Conservation (phyloP, 306 rosid species). For the Prunus armeniaca region DNA sequence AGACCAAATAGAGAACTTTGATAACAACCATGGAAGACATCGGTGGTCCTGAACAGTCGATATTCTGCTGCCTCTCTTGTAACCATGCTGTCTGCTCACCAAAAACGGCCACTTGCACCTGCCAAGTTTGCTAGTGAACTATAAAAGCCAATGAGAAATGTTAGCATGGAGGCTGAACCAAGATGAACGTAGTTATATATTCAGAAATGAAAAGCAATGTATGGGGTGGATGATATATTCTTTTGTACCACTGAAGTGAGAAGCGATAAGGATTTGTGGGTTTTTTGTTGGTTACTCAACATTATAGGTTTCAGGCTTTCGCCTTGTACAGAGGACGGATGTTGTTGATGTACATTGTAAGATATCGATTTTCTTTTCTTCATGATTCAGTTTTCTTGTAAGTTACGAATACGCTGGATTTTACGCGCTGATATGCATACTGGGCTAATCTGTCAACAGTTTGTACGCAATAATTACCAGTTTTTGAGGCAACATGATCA, state of each 20-base stretch:
- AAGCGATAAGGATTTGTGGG: constrained; percentile 9
- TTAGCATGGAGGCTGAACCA: constrained; percentile 7
- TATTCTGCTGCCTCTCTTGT: not conserved
- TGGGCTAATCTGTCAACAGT: too few relatives aligned
- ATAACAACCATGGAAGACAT: constrained; percentile 6
- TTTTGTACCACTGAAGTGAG: not conserved
- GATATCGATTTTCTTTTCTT: constrained; percentile 4
- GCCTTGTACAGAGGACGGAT: constrained; percentile 27
- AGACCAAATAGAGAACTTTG: constrained; percentile 27
- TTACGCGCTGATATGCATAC: too few relatives aligned
- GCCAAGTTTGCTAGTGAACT: not conserved
- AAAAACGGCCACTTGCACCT: not conserved
- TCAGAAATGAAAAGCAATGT: not conserved
- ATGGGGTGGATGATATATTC: constrained; percentile 3
- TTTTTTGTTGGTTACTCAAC: constrained; percentile 19
- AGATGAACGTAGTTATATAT: constrained; percentile 17
- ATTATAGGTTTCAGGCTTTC: constrained; percentile 4
- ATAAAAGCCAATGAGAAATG: not conserved
- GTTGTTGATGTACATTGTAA: constrained; percentile 18
- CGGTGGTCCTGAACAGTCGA: not conserved
- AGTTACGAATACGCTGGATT: not conserved
- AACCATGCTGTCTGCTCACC: constrained; percentile 17
- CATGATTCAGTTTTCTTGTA: constrained; percentile 4
- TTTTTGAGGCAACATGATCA: not conserved
- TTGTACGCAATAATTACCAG: not conserved